Evolutionary conservation across 331 rosid species (phyloP).

Genomic region (Quercus tomentella): DNA sequence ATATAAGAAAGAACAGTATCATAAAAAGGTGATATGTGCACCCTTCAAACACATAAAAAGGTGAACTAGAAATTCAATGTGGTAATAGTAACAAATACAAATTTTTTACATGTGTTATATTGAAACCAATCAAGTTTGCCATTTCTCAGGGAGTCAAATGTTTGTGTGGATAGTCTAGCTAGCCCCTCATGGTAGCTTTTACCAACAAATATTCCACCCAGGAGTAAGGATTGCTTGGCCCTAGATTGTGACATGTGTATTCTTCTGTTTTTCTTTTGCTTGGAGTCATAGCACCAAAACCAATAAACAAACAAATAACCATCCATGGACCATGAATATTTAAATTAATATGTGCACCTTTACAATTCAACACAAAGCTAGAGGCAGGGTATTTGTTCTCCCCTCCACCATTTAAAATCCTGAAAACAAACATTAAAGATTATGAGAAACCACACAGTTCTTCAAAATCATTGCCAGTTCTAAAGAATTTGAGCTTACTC

Average conservation of each 20-base stretch:
- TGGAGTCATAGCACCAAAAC: background rate
- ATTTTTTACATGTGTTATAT: background rate
- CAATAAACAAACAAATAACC: background rate
- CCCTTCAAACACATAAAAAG: background rate
- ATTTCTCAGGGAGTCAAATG: background rate
- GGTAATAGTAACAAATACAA: background rate
- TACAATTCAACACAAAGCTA: conserved; percentile 72
- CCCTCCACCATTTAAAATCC: conserved; percentile 76
- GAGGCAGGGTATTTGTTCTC: conserved; percentile 63
- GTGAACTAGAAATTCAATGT: background rate
- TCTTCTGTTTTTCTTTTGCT: background rate
- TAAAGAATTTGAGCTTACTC: conserved; percentile 44
- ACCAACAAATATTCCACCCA: background rate
- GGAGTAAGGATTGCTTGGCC: background rate
- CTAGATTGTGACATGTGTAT: background rate
- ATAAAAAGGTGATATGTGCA: background rate
- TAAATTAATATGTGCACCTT: conserved; percentile 40
- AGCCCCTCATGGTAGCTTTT: background rate
- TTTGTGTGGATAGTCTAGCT: background rate
- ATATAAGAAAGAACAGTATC: background rate
- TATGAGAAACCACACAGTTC: conserved; percentile 13
- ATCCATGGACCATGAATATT: background rate
- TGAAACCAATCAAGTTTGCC: background rate
- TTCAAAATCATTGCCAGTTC: background rate
- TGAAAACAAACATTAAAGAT: conserved; percentile 23